phyloP scores from a whole-genome alignment of 805 yeast genomes.

The Candida easanensis region DNA sequence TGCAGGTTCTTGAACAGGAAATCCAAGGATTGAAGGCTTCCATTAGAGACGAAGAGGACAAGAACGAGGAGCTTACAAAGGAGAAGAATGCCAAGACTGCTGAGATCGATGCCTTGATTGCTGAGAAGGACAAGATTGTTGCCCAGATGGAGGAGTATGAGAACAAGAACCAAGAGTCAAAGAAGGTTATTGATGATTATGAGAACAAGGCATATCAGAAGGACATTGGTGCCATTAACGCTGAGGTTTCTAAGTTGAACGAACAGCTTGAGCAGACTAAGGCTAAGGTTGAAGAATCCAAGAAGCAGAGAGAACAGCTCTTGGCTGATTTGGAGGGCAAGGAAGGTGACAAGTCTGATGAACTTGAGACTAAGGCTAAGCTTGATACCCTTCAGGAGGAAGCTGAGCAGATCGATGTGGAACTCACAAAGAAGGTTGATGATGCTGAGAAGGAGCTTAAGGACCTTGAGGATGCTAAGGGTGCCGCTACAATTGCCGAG shows the following conservation, averaged over 20 bases:
- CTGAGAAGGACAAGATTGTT: conserved; percentile 19
- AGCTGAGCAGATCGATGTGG: conserved; percentile 13
- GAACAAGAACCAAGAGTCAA: conserved; percentile 8
- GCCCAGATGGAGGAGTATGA: conserved; percentile 15
- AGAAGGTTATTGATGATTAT: conserved; percentile 12
- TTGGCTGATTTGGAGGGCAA: conserved; percentile 12
- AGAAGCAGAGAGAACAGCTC: conserved; percentile 10
- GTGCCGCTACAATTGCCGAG: not conserved
- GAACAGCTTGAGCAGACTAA: conserved; percentile 14
- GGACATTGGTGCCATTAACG: conserved; percentile 21
- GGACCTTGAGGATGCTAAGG: conserved; percentile 5
- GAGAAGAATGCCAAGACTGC: conserved; percentile 14
- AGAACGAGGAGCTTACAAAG: conserved; percentile 18
- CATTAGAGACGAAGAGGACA: conserved; percentile 18
- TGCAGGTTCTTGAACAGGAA: conserved; percentile 17
- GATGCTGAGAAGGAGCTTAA: conserved; percentile 14
- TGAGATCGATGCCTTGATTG: conserved; percentile 19
- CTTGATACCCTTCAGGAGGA: conserved; percentile 19
- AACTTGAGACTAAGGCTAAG: conserved; percentile 14
- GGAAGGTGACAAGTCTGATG: conserved; percentile 13
- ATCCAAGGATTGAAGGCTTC: conserved; percentile 17
- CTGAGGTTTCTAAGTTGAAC: conserved; percentile 15
- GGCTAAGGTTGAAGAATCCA: conserved; percentile 11
- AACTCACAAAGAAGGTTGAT: conserved; percentile 13
- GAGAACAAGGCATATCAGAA: conserved; percentile 13